These are phyloP conservation scores for Limnomonas spitsbergensis DNA, from an alignment of 139 green algal genomes.

Conservation along the genomic window DNA sequence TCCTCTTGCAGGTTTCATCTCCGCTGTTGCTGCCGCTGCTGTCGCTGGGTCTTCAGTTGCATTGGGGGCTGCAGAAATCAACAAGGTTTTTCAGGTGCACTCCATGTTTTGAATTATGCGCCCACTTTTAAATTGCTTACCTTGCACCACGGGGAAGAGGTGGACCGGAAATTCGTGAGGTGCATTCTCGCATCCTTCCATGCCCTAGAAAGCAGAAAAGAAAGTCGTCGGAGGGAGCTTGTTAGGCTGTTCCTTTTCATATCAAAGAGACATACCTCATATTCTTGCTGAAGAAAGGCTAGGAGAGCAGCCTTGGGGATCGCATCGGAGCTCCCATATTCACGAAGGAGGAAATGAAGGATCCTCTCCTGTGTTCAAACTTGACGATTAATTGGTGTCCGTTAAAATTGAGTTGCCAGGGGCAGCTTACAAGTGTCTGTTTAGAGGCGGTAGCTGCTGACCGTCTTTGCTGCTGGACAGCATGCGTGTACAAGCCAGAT, in stretches of 20 bases:
- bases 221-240: not conserved
- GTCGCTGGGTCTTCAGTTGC: not conserved
- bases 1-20: not conserved
- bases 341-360: slow-evolving; percentile 47
- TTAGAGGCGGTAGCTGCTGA: slow-evolving; percentile 46
- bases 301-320: slow-evolving; percentile 57
- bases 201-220: slow-evolving; percentile 16
- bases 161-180: slow-evolving; percentile 37
- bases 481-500: slow-evolving; percentile 60
- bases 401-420: not conserved
- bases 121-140: too few relatives aligned
- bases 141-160: slow-evolving; percentile 9
- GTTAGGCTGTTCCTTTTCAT: not conserved
- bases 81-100: not conserved
- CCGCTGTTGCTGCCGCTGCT: too few relatives aligned
- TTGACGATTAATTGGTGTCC: not conserved
- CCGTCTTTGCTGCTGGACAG: slow-evolving; percentile 49
- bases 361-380: slow-evolving; percentile 51
- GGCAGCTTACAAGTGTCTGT: slow-evolving; percentile 51
- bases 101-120: not conserved
- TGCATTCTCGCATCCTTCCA: slow-evolving; percentile 40
- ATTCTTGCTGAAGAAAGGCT: slow-evolving; percentile 65
- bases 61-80: not conserved
- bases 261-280: slow-evolving; percentile 50
- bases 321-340: slow-evolving; percentile 42